Percentiles rank a stretch among this genome's conserved stretches.
Conservation (phyloP, 2,329 filamentous ascomycete species). For the Nothopassalora personata region DNA sequence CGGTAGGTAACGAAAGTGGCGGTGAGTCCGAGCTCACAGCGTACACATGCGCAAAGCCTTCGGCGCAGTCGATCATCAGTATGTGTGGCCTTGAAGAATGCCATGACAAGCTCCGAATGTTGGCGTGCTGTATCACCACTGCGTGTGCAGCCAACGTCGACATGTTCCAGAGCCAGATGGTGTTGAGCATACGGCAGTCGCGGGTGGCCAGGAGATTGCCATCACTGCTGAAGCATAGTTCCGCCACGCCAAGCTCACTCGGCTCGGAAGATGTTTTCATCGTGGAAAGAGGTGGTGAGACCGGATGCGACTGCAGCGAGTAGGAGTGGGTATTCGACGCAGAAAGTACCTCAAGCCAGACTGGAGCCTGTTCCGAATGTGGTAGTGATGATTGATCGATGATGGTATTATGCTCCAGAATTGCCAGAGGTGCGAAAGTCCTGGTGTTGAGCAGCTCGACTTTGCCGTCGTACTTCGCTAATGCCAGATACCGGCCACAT, state of each 20-base stretch:
- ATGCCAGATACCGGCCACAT: conserved; percentile 23
- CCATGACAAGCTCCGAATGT: conserved; percentile 42
- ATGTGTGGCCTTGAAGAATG: conserved; percentile 35
- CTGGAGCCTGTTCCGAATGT: conserved; percentile 21
- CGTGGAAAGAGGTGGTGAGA: conserved; percentile 27
- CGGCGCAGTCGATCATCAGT: conserved; percentile 41
- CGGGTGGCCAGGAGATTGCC: conserved; percentile 29
- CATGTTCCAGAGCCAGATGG: conserved; percentile 46
- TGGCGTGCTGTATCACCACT: conserved; percentile 42
- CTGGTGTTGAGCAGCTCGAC: conserved; percentile 29
- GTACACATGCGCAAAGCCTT: conserved; percentile 39
- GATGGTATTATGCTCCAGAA: conserved; percentile 29
- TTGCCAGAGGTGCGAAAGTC: conserved; percentile 27
- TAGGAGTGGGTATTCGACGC: conserved; percentile 28
- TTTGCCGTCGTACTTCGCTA: conserved; percentile 24
- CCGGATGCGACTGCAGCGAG: conserved; percentile 22
- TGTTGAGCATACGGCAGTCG: conserved; percentile 34
- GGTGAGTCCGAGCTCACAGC: conserved; percentile 21
- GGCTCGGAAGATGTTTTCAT: conserved; percentile 30
- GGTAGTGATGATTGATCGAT: conserved; percentile 26
- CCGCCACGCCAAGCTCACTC: conserved; percentile 29
- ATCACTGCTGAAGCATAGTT: conserved; percentile 26
- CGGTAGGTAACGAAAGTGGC: conserved; percentile 18
- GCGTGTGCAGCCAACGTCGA: conserved; percentile 33
- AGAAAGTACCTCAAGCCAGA: conserved; percentile 31